These are phyloP conservation scores for Byssoonygena ceratinophila DNA, from an alignment of 2,329 filamentous ascomycete species.

Conservation along the genomic window DNA sequence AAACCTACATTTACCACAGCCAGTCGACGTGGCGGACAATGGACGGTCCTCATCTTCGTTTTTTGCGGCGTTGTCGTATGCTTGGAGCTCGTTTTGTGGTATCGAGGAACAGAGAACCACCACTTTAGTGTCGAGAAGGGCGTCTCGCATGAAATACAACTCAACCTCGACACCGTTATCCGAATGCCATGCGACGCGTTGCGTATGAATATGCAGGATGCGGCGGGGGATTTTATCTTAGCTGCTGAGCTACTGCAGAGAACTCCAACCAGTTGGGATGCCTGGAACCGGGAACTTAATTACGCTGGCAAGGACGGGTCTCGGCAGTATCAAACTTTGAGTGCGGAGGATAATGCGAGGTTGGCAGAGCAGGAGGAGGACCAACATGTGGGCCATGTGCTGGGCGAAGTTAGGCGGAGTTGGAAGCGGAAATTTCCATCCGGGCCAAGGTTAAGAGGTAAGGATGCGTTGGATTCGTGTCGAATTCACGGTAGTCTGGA, in stretches of 20 bases:
- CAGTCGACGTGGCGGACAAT: slow-evolving; percentile 80
- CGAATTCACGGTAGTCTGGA: slow-evolving; percentile 82
- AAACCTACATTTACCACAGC: slow-evolving; percentile 84
- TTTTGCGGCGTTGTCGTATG: slow-evolving; percentile 65
- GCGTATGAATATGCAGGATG: slow-evolving; percentile 96
- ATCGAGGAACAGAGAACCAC: slow-evolving; percentile 70
- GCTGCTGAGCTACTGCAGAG: slow-evolving; percentile 63
- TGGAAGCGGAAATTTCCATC: slow-evolving; percentile 56
- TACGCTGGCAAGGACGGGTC: slow-evolving; percentile 47
- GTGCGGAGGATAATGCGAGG: slow-evolving; percentile 53
- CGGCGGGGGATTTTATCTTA: slow-evolving; percentile 80
- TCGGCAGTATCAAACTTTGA: slow-evolving; percentile 44
- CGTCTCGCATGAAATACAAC: slow-evolving; percentile 73
- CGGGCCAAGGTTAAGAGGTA: slow-evolving; percentile 56
- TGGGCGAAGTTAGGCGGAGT: slow-evolving; percentile 59
- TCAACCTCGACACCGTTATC: slow-evolving; percentile 91
- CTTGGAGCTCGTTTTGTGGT: slow-evolving; percentile 73
- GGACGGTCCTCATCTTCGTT: slow-evolving; percentile 72
- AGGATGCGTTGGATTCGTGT: slow-evolving; percentile 60
- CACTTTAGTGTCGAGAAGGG: slow-evolving; percentile 91
- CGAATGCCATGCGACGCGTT: slow-evolving; percentile 77
- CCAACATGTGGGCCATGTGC: slow-evolving; percentile 84
- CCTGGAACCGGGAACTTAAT: slow-evolving; percentile 67
- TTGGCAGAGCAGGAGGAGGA: slow-evolving; percentile 48
- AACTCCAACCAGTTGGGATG: slow-evolving; percentile 67